Evolutionary conservation across 495 filamentous ascomycete species (phyloP), one percentile per base, ranked within the genome.

Genomic region (Hypoxylon fragiforme): DNA sequence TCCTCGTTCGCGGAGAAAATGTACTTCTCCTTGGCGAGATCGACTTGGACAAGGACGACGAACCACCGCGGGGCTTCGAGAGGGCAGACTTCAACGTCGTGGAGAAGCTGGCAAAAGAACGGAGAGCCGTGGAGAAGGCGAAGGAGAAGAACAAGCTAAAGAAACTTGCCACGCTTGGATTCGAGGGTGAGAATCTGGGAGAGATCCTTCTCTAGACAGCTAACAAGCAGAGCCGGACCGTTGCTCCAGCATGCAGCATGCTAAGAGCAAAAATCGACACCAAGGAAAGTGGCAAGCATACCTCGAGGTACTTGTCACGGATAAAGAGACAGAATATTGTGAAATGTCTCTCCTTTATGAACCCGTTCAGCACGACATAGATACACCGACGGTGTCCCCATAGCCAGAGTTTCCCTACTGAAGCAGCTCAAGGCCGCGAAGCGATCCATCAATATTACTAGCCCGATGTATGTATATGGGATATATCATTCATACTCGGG

Each of bases 31-130:
- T 97, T 3, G 92, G 92, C 35, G 92, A 97, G 77, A 95, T 97
- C 69, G 92, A 97, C 63, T 81, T 97, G 13, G 92, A 97, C 72
- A 91, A 87, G 60, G 92, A 97, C 71, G 92, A 97, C 70, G 85
- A 95, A 38, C 73, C 91, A 30, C 91, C 92, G 0, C 72, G 82
- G 19, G 81, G 82, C 0, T 83, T 86, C 60, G 81, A 84, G 54
- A 75, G 81, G 62, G 92, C 81, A 2, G 79, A 89, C 0, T 74
- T 83, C 20, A 79, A 85, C 48, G 73, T 87, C 53, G 90, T 95
- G 7, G 81, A 86, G 63, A 81, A 81, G 30, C 67, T 92, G 13
- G 85, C 86, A 56, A 88, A 88, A 64, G 76, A 87, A 59, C 84
- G 83, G 59, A 81, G 86, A 30, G 72, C 66, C 36, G 79, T 85